Conservation (phyloP, 2,329 filamentous ascomycete species). For the Neospermospora avenae region DNA sequence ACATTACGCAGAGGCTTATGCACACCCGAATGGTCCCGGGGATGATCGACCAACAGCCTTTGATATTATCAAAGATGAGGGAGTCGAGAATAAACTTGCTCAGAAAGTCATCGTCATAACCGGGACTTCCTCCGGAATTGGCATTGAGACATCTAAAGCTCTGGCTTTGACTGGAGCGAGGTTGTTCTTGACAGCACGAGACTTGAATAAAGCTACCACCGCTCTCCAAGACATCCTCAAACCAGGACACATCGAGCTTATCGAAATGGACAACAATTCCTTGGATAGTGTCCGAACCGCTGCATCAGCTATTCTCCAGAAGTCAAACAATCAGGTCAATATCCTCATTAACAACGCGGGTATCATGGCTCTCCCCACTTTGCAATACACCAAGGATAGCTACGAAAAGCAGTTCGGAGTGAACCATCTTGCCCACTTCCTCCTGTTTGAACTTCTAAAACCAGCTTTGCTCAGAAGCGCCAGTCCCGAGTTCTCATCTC, state of each 20-base stretch:
- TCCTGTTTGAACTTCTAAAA: constrained; percentile 50
- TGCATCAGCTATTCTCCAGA: constrained; percentile 30
- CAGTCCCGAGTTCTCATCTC: constrained; percentile 31
- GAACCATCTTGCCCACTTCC: constrained; percentile 53
- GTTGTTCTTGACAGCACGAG: not conserved
- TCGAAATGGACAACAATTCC: constrained; percentile 37
- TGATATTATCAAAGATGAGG: not conserved
- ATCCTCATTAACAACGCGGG: constrained; percentile 32
- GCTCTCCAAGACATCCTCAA: constrained; percentile 40
- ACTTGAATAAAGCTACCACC: not conserved
- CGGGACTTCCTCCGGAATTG: not conserved
- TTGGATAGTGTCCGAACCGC: constrained; percentile 34
- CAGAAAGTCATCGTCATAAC: not conserved
- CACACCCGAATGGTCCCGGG: too few relatives aligned
- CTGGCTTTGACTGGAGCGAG: not conserved
- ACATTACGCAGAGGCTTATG: not conserved
- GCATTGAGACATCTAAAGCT: not conserved
- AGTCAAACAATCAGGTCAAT: constrained; percentile 32
- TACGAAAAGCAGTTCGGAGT: constrained; percentile 50
- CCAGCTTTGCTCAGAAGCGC: constrained; percentile 39
- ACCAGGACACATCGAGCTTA: constrained; percentile 30
- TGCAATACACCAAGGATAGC: constrained; percentile 42
- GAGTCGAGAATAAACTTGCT: not conserved
- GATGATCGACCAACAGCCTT: not conserved
- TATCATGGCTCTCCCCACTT: constrained; percentile 19